These are phyloP conservation scores for Salmacisia buchloeana DNA, from an alignment of 1,284 basidiomycete genomes.

Conservation along the genomic window DNA sequence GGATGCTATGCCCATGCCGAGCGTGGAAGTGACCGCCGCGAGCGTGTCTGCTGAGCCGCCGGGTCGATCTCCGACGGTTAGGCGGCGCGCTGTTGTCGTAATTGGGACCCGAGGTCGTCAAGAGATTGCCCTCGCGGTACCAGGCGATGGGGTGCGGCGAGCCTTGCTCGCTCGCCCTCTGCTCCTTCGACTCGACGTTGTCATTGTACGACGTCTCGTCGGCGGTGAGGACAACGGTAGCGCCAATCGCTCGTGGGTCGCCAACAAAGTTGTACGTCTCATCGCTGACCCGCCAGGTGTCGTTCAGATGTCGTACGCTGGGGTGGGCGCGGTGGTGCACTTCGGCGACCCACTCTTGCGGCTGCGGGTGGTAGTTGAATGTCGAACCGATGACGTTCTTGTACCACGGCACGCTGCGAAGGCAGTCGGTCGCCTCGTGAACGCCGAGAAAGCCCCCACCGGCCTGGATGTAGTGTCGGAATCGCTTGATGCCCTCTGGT, in stretches of 20 bases:
- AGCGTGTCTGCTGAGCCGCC: neutral
- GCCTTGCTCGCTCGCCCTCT: constrained; percentile 26
- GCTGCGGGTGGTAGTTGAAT: constrained; percentile 36
- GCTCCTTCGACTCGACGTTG: constrained; percentile 18
- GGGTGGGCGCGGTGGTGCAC: constrained; percentile 27
- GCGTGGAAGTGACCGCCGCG: neutral
- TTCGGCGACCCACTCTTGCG: constrained; percentile 24
- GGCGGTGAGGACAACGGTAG: constrained; percentile 31
- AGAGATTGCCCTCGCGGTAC: constrained; percentile 36
- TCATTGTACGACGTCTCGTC: constrained; percentile 27
- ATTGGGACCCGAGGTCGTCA: constrained; percentile 22
- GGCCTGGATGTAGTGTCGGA: constrained; percentile 34
- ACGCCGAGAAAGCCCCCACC: constrained; percentile 41
- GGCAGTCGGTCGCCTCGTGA: constrained; percentile 25
- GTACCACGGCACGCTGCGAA: constrained; percentile 25
- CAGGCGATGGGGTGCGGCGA: constrained; percentile 37
- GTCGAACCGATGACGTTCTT: constrained; percentile 31
- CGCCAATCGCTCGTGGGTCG: constrained; percentile 24
- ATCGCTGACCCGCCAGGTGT: constrained; percentile 32
- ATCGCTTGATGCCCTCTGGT: constrained; percentile 18
- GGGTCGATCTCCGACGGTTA: neutral
- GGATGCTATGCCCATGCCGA: neutral
- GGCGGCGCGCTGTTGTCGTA: constrained; percentile 10
- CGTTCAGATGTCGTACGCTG: constrained; percentile 24
- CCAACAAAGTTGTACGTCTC: constrained; percentile 41